Conservation (phyloP, 768 basidiomycete species). For the Termitomyces sp. region DNA sequence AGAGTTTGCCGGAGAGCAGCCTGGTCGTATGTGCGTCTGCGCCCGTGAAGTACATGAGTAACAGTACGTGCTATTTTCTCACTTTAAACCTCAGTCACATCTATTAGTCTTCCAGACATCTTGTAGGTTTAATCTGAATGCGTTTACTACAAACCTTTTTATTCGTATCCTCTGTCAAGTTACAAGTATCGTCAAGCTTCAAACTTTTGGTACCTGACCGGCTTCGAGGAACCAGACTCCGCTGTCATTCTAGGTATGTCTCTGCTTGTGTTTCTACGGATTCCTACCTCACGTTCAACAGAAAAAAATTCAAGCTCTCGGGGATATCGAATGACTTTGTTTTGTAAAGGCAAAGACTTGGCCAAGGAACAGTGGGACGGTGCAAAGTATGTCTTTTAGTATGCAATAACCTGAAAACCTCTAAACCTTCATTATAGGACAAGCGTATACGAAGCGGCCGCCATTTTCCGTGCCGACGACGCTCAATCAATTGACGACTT, state of each 20-base stretch:
- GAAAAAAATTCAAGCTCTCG: slow-evolving; percentile 65
- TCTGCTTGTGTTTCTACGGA: background rate
- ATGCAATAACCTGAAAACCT: background rate
- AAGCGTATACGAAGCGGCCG: slow-evolving; percentile 54
- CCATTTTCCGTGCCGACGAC: slow-evolving; percentile 75
- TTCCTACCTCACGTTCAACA: slow-evolving; percentile 19
- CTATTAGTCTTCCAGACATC: slow-evolving; percentile 37
- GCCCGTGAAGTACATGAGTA: slow-evolving; percentile 81
- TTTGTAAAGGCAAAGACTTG: slow-evolving; percentile 68
- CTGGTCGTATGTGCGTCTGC: slow-evolving; percentile 75
- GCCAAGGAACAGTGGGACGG: slow-evolving; percentile 92
- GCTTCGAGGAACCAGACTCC: slow-evolving; percentile 90
- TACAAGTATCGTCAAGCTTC: slow-evolving; percentile 94
- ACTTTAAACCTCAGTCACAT: slow-evolving; percentile 21
- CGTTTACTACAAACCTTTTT: background rate
- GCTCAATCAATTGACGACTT: slow-evolving; percentile 54
- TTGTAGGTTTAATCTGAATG: slow-evolving; percentile 50
- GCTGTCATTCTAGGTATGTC: slow-evolving; percentile 74
- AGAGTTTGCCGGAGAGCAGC: slow-evolving; percentile 63
- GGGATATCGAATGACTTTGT: slow-evolving; percentile 86
- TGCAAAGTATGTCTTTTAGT: slow-evolving; percentile 40
- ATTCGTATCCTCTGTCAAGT: slow-evolving; percentile 32
- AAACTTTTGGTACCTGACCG: slow-evolving; percentile 94
- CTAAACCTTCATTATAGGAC: slow-evolving; percentile 35
- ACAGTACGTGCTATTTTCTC: slow-evolving; percentile 36